These are phyloP conservation scores for Prunus davidiana DNA, from an alignment of 306 rosid genomes.

Conservation along the genomic window DNA sequence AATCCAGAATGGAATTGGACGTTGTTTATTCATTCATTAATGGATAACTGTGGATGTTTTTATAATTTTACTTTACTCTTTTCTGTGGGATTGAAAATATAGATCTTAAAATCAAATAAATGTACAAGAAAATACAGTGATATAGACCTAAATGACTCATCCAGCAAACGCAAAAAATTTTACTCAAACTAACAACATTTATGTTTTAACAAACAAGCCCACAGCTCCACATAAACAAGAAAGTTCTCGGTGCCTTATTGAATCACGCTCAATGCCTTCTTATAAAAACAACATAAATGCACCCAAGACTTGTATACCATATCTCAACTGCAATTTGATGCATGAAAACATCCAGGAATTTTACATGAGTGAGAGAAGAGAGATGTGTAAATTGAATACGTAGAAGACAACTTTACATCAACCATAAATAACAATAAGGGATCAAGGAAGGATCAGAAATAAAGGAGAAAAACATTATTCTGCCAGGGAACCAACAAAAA, in stretches of 20 bases:
- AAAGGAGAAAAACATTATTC: neutral
- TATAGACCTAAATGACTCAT: neutral
- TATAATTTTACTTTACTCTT: too few species aligned
- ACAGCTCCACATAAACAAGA: neutral
- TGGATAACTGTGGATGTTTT: neutral
- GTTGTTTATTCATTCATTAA: conserved; percentile 8
- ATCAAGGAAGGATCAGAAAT: neutral
- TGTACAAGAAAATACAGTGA: neutral
- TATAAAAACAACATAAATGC: conserved; percentile 1
- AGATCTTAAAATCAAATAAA: neutral
- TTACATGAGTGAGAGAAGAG: neutral
- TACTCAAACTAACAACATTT: neutral
- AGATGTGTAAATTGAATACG: neutral
- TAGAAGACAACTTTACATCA: neutral
- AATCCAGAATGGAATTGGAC: conserved; percentile 13
- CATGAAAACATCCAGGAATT: conserved; percentile 1
- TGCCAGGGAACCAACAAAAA: neutral
- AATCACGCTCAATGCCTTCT: neutral
- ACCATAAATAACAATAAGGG: neutral
- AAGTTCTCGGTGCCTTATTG: neutral
- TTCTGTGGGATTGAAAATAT: neutral
- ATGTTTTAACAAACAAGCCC: neutral
- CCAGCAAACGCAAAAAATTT: neutral
- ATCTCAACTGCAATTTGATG: neutral
- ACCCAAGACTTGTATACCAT: neutral